Evolutionary conservation across 78 protist genomes (phyloP), one percentile per base, ranked within the genome.

Genomic region (Speleostelium caveatum): DNA sequence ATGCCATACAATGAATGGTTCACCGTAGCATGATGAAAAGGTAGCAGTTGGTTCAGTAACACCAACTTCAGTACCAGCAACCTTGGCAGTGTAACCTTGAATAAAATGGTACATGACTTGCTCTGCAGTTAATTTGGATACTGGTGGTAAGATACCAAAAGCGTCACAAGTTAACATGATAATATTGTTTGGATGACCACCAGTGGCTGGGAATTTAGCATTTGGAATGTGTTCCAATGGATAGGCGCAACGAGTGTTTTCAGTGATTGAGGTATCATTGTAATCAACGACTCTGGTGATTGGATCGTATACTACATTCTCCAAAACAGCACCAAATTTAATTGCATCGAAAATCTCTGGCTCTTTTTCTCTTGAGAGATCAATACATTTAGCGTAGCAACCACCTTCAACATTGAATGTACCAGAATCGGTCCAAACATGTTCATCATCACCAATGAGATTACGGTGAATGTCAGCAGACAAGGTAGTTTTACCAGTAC

Each of bases 391-490:
- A 60, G 99, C 99, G 53, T 98, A 98, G 96, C 99, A 98, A 49
- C 99, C 99, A 58, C 99, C 99, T 76, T 98, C 99, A 26, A 98
- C 86, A 87, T 97, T 97, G 87, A 96, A 96, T 51, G 96, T 79
- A 58, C 98, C 98, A n/a, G 83, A 59, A 49, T 95, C 97, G 17
- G 92, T 80, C 99, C 99, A 98, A 36, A 94, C 78, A 86, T 98
- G 99, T 96, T 98, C 99, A 88, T 98, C 99, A 80, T 98, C 99
- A 26, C 99, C 99, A 55, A 98, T 97, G 35, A 98, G 76, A 17
- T 35, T 12, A 33, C 99, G 96, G 36, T 87, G 17, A 6, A 97
- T 96, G 66, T 98, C 99, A 1, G 99, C 98, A 4, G 98, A 96
- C 24, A 98, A 96, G 3, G 99, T 97, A 21, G 99, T 98, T 95